Percentiles rank a stretch among this genome's conserved stretches.
phyloP scores from a whole-genome alignment of 805 yeast genomes.

The Yamadazyma tumulicola region DNA sequence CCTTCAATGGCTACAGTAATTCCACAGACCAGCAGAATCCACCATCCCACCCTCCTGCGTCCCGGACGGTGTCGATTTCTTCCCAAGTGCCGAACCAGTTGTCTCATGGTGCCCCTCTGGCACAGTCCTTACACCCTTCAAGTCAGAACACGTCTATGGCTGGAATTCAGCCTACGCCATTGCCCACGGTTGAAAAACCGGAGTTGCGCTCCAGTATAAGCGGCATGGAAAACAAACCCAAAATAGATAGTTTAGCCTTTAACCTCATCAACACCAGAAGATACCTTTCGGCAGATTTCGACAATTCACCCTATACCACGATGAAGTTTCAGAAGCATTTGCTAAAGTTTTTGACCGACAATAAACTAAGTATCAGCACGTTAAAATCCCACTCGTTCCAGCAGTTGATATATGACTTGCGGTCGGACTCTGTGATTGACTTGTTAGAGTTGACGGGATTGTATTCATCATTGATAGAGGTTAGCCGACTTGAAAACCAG shows the following conservation, averaged over 20 bases:
- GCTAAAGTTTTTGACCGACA: conserved; percentile 48
- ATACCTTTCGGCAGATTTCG: conserved; percentile 29
- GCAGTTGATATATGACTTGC: conserved; percentile 48
- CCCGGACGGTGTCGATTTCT: no score
- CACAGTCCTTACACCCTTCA: neutral
- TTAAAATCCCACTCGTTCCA: conserved; percentile 51
- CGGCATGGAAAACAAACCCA: neutral
- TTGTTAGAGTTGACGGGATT: conserved; percentile 44
- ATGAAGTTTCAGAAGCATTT: conserved; percentile 49
- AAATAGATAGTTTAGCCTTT: conserved; percentile 1
- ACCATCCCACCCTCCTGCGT: conserved; percentile 1
- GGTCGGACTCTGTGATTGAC: conserved; percentile 46
- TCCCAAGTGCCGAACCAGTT: no score
- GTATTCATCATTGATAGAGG: conserved; percentile 45
- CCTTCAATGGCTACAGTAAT: conserved; percentile 5
- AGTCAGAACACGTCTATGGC: neutral
- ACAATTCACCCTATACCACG: conserved; percentile 42
- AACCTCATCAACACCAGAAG: conserved; percentile 14
- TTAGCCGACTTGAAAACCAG: conserved; percentile 23
- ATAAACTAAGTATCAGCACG: conserved; percentile 45
- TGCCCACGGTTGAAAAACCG: no score
- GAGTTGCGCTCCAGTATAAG: neutral
- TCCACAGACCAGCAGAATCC: neutral
- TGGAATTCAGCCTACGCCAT: neutral
- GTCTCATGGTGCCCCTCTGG: neutral